A percentile compares a stretch with the other conserved stretches of the same genome.
phyloP scores from a whole-genome alignment of 192 early-diverging fungal species.

The Coemansia sp. region DNA sequence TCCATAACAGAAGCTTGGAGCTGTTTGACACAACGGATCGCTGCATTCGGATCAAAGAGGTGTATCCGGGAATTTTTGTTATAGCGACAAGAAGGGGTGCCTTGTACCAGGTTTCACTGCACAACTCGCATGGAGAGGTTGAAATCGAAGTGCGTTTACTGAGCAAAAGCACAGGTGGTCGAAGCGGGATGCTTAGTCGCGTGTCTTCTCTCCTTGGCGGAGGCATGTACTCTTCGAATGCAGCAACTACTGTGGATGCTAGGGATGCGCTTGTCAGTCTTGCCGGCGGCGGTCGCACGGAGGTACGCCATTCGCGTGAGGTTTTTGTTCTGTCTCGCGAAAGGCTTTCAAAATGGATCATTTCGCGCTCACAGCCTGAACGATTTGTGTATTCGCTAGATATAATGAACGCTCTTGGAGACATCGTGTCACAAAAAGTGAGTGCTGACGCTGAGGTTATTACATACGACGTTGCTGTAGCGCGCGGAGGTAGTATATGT shows the following conservation, averaged over 20 bases:
- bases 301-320: constrained; percentile 51
- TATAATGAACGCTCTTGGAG: constrained; percentile 6
- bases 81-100: constrained; percentile 33
- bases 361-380: constrained; percentile 34
- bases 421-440: constrained; percentile 4
- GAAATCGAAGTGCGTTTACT: constrained; percentile 22
- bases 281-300: constrained; percentile 38
- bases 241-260: constrained; percentile 4
- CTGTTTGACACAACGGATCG: constrained; percentile 20
- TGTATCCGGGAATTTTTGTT: constrained; percentile 20
- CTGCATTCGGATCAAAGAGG: constrained; percentile 20
- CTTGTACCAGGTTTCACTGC: constrained; percentile 35
- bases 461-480: constrained; percentile 30
- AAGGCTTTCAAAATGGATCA: constrained; percentile 44
- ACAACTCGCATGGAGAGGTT: constrained; percentile 11
- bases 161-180: constrained; percentile 13
- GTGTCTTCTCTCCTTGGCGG: constrained; percentile 49
- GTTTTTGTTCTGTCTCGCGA: constrained; percentile 40
- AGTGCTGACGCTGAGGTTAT: constrained; percentile 13
- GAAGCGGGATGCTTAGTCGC: constrained; percentile 31
- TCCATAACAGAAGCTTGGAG: constrained; percentile 6
- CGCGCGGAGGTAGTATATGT: constrained; percentile 25
- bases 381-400: constrained; percentile 28
- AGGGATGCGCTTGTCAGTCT: constrained; percentile 27
- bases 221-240: background rate